Percentiles rank a stretch among this genome's conserved stretches.
phyloP scores from a whole-genome alignment of 805 yeast species.

The Candida glaebosa region DNA sequence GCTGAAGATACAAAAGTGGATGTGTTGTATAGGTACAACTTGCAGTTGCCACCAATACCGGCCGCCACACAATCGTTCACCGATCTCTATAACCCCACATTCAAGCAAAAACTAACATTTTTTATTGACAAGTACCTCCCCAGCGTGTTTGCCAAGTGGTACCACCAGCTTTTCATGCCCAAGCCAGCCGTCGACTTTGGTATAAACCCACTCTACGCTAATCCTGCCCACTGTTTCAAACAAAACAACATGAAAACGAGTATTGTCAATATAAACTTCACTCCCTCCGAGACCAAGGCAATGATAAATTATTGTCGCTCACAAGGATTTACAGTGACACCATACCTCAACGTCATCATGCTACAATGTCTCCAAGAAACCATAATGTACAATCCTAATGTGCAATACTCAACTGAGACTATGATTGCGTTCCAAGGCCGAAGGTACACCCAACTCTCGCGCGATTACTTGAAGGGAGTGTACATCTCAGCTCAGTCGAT shows the following conservation, averaged over 20 bases:
- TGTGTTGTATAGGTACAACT: constrained; percentile 8
- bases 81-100: constrained; percentile 10
- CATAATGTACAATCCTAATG: constrained; percentile 7
- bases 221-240: constrained; percentile 2
- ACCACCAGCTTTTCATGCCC: not conserved
- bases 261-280: constrained; percentile 12
- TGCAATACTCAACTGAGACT: constrained; percentile 9
- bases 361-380: constrained; percentile 16
- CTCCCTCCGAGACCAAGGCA: constrained; percentile 9
- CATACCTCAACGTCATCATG: constrained; percentile 17
- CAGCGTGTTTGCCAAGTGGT: not conserved
- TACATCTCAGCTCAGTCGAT: constrained; percentile 12
- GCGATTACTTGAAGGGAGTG: constrained; percentile 9
- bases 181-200: constrained; percentile 1
- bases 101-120: constrained; percentile 4
- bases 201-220: constrained; percentile 10
- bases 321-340: constrained; percentile 19
- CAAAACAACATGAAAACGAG: constrained; percentile 9
- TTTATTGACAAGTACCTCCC: constrained; percentile 7
- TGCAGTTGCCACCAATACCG: constrained; percentile 8
- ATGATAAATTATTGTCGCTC: constrained; percentile 14
- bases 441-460: constrained; percentile 12
- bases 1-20: constrained; percentile 5
- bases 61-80: constrained; percentile 7
- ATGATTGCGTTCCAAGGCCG: constrained; percentile 17